Evolutionary conservation across 805 yeast genomes (phyloP).

Genomic region (Ogataea trehaloabstinens): DNA sequence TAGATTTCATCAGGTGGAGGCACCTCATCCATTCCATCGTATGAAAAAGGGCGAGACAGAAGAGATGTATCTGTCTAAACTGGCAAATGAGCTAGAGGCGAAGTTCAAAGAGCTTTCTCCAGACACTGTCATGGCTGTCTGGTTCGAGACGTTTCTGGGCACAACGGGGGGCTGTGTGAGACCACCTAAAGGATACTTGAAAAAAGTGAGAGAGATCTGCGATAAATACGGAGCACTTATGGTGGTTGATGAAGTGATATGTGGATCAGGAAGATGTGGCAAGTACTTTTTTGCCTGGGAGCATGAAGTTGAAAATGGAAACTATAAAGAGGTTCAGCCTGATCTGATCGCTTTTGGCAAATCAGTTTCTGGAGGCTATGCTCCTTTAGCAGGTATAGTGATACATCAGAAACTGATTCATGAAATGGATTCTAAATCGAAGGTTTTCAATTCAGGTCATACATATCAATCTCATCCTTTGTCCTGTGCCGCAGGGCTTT

Average conservation of each 20-base stretch:
- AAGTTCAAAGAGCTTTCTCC: constrained; percentile 40
- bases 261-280: constrained; percentile 56
- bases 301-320: constrained; percentile 35
- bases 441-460: constrained; percentile 45
- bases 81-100: constrained; percentile 40
- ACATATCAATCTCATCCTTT: constrained; percentile 51
- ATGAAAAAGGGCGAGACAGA: constrained; percentile 30
- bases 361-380: constrained; percentile 50
- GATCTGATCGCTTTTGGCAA: constrained; percentile 52
- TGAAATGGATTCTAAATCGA: constrained; percentile 38
- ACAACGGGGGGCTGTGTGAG: constrained; percentile 43
- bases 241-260: constrained; percentile 86
- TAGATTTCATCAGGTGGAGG: constrained; percentile 28
- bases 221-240: constrained; percentile 94
- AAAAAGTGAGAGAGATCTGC: constrained; percentile 57
- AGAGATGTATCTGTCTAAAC: constrained; percentile 31
- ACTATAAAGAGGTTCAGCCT: constrained; percentile 40
- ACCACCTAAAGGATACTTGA: constrained; percentile 45
- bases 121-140: constrained; percentile 39
- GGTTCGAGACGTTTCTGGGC: constrained; percentile 47
- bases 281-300: constrained; percentile 42
- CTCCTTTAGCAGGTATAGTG: constrained; percentile 49
- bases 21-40: constrained; percentile 23
- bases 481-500: constrained; percentile 45
- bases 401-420: constrained; percentile 41